Conservation (phyloP, 805 yeast genomes). For the Candida takata region DNA sequence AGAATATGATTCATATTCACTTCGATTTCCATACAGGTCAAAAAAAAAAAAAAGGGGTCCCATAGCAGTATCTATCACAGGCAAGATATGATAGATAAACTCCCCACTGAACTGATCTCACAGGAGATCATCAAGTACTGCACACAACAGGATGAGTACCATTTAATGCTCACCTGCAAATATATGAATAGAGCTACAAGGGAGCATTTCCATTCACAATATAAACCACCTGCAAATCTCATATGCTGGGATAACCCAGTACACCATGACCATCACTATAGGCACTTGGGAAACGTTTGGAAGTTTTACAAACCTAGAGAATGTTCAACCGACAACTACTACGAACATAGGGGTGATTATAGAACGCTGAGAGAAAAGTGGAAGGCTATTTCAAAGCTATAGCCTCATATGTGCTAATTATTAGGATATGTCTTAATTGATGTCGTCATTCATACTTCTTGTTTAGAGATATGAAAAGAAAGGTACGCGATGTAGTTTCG, state of each 20-base stretch:
- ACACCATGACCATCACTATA: slow-evolving; percentile 12
- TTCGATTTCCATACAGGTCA: too few relatives aligned
- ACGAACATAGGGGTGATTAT: slow-evolving; percentile 4
- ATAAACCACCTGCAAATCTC: slow-evolving; percentile 8
- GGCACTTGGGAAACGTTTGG: slow-evolving; percentile 6
- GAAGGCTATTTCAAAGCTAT: not conserved
- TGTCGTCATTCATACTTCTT: too few relatives aligned
- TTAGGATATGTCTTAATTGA: too few relatives aligned
- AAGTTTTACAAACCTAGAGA: slow-evolving; percentile 4
- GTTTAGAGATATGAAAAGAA: too few relatives aligned
- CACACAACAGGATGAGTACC: slow-evolving; percentile 15
- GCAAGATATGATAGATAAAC: slow-evolving; percentile 17
- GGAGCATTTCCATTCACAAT: slow-evolving; percentile 7
- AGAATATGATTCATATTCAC: too few relatives aligned
- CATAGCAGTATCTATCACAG: too few relatives aligned
- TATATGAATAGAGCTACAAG: slow-evolving; percentile 14
- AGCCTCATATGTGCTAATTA: too few relatives aligned
- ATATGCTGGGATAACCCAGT: slow-evolving; percentile 19
- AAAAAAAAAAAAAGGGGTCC: too few relatives aligned
- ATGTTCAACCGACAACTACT: slow-evolving; percentile 11
- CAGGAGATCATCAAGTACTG: slow-evolving; percentile 13
- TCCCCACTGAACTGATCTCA: slow-evolving; percentile 18
- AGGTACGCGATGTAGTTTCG: too few relatives aligned
- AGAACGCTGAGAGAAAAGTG: slow-evolving; percentile 5
- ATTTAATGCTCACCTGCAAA: slow-evolving; percentile 17